These are phyloP conservation scores for Aspergillus steynii DNA, from an alignment of 495 filamentous ascomycete species.

Conservation along the genomic window DNA sequence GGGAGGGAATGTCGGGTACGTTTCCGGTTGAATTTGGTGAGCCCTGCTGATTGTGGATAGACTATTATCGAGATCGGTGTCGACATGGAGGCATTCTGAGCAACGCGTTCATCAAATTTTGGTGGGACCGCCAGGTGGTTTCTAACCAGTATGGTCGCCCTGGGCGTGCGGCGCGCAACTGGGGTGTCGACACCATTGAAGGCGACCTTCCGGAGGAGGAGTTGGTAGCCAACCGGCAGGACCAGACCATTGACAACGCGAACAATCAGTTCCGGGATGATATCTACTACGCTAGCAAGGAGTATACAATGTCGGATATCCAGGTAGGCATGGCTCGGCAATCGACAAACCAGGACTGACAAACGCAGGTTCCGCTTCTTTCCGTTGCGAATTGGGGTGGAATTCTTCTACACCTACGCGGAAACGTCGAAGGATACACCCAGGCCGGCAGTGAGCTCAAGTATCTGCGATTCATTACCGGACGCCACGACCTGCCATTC, in stretches of 20 bases:
- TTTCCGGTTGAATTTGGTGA: neutral
- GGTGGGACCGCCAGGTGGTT: slow-evolving; percentile 65
- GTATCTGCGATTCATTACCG: slow-evolving; percentile 66
- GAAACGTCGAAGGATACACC: slow-evolving; percentile 64
- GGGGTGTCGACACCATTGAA: slow-evolving; percentile 59
- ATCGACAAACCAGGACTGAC: neutral
- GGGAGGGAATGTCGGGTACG: slow-evolving; percentile 62
- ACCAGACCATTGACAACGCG: slow-evolving; percentile 61
- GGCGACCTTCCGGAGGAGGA: slow-evolving; percentile 58
- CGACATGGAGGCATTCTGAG: slow-evolving; percentile 66
- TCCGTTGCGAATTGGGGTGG: slow-evolving; percentile 68
- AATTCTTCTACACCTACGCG: slow-evolving; percentile 61
- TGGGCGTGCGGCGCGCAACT: slow-evolving; percentile 34
- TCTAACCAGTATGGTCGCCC: slow-evolving; percentile 63
- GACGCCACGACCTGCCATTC: slow-evolving; percentile 70
- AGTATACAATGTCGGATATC: slow-evolving; percentile 60
- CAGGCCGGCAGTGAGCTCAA: slow-evolving; percentile 62
- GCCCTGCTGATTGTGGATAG: slow-evolving; percentile 15
- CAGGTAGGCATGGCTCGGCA: slow-evolving; percentile 34
- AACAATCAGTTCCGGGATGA: slow-evolving; percentile 57
- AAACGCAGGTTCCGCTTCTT: slow-evolving; percentile 58
- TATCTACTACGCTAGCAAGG: slow-evolving; percentile 60
- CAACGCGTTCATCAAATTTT: slow-evolving; percentile 61
- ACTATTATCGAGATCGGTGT: slow-evolving; percentile 64
- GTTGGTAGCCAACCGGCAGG: slow-evolving; percentile 58